Evolutionary conservation across 331 rosid species (phyloP).

Genomic region (Ulmus americana): DNA sequence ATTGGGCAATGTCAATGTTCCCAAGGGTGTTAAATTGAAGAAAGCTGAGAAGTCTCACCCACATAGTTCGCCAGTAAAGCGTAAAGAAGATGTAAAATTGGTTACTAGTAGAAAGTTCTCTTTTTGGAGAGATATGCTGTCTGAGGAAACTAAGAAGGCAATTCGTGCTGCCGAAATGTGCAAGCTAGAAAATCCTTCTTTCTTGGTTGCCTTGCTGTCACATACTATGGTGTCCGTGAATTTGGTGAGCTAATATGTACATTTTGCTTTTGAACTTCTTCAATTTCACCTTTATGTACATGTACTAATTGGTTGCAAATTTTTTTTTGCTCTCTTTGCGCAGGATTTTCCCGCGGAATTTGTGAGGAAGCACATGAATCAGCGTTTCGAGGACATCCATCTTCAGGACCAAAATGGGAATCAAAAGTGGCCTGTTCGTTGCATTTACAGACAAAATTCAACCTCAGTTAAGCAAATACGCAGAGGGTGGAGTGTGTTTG

Average conservation of each 20-base stretch:
- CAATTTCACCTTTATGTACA: background rate
- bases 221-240: background rate
- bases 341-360: constrained; percentile 7
- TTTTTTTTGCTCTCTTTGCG: background rate
- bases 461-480: background rate
- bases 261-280: background rate
- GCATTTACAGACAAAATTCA: background rate
- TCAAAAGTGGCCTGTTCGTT: background rate
- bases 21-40: background rate
- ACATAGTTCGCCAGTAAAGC: background rate
- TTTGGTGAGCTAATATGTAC: constrained; percentile 10
- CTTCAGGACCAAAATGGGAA: constrained; percentile 5
- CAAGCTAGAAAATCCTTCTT: constrained; percentile 22
- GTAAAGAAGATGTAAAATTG: background rate
- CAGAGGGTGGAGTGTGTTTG: constrained; percentile 13
- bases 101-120: too few species aligned
- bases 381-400: background rate
- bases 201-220: constrained; percentile 19
- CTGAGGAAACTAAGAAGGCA: background rate
- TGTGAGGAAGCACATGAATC: background rate
- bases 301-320: background rate
- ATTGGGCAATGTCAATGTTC: background rate
- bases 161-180: background rate
- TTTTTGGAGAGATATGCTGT: background rate
- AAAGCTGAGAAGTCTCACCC: background rate